Evolutionary conservation across 192 early-diverging fungal genomes (phyloP), one percentile per base, ranked within the genome.

Genomic region (Phlyctochytrium bullatum): DNA sequence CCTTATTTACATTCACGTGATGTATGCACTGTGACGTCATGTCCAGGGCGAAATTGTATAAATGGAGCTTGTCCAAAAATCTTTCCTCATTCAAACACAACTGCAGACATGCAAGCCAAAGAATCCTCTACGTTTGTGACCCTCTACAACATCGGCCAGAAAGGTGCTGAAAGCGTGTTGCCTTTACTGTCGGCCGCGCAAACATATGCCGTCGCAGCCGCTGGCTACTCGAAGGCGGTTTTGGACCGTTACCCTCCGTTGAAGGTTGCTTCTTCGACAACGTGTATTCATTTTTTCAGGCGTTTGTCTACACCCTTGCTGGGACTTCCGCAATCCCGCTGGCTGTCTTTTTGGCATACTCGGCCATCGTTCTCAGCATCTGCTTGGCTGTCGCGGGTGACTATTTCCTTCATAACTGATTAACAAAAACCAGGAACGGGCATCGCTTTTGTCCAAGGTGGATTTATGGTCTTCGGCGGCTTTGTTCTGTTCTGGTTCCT

Each of bases 401-500:
- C 20, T 6, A 47, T 14, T 20, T 47, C 20, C 40, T 47, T 20
- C 40, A 6, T 20, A 47, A 47, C 40, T 47, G 10, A 47, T 47
- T 47, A 20, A 6, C 40, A 14, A 14, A 14, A 14, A 6, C 20
- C 20, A 47, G 40, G 71, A 14, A 78, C 77, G 12, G 73, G 69
- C 30, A 61, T 75, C 2, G 68, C 69, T 24, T 30, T 78, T n/a
- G 73, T 78, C 16, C 77, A 78, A 52, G 77, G 77, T 24, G 70
- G 69, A 30, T 62, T 78, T 53, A 65, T 78, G 17, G 66, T 67
- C 40, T 75, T 73, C 40, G 73, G 67, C 29, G 77, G 70, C 50
- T 78, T 78, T 59, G 54, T 75, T n/a, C 70, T 78, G 36, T 72
- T 72, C 47, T 72, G 71, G 71, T 78, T 71, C 62, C 52, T 78